phyloP scores from a whole-genome alignment of 805 yeast species.

The Barnettozyma salicaria region DNA sequence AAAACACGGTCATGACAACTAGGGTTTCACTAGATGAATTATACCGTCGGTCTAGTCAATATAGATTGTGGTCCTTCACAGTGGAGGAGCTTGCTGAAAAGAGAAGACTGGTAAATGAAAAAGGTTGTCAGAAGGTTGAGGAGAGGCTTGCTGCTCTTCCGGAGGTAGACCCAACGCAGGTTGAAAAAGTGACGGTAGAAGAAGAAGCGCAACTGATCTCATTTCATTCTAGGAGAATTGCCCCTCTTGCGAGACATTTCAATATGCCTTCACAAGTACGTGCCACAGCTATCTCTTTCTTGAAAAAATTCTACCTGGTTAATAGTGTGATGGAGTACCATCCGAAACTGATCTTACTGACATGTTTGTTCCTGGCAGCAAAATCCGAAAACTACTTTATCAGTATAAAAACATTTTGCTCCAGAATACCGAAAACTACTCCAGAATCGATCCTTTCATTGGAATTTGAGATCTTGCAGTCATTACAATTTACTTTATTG shows the following conservation, averaged over 20 bases:
- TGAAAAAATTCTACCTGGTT: slow-evolving; percentile 71
- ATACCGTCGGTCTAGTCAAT: slow-evolving; percentile 83
- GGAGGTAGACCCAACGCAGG: slow-evolving; percentile 28
- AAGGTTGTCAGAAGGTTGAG: slow-evolving; percentile 38
- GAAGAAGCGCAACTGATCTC: slow-evolving; percentile 68
- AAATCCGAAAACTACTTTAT: slow-evolving; percentile 90
- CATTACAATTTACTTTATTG: slow-evolving; percentile 69
- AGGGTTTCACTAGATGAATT: slow-evolving; percentile 74
- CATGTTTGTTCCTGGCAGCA: slow-evolving; percentile 85
- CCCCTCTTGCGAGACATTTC: slow-evolving; percentile 64
- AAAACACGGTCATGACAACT: background rate
- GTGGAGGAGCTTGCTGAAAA: slow-evolving; percentile 44
- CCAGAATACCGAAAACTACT: slow-evolving; percentile 59
- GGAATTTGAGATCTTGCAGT: slow-evolving; percentile 72
- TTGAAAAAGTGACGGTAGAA: slow-evolving; percentile 43
- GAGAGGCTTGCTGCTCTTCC: slow-evolving; percentile 29
- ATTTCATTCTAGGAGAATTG: slow-evolving; percentile 67
- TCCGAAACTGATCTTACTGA: slow-evolving; percentile 75
- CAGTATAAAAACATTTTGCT: slow-evolving; percentile 73
- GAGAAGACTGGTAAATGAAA: slow-evolving; percentile 45
- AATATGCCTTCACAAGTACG: slow-evolving; percentile 83
- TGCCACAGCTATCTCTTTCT: slow-evolving; percentile 79
- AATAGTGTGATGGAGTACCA: slow-evolving; percentile 83
- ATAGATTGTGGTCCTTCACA: slow-evolving; percentile 78
- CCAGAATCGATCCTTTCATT: slow-evolving; percentile 65